Evolutionary conservation across 2,329 filamentous ascomycete species (phyloP).

Genomic region (Exutisphaerella laricina): DNA sequence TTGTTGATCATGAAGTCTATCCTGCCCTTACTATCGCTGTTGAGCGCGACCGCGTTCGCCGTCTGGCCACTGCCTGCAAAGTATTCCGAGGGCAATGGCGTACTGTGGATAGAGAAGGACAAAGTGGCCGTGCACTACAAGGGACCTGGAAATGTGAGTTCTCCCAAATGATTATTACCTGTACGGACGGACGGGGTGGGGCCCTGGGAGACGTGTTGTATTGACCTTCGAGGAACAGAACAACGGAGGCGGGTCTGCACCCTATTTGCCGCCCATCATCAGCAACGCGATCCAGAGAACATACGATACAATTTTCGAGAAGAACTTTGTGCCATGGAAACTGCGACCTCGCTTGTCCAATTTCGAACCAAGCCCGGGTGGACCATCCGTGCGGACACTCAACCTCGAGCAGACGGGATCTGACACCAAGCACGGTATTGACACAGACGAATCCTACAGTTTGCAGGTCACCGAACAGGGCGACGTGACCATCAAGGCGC

Average conservation of each 20-base stretch:
- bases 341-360: constrained; percentile 59
- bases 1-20: constrained; percentile 4
- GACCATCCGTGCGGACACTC: constrained; percentile 51
- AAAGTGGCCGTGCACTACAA: constrained; percentile 37
- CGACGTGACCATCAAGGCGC: constrained; percentile 57
- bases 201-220: no score
- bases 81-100: constrained; percentile 37
- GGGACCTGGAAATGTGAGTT: constrained; percentile 22
- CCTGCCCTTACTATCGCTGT: constrained; percentile 11
- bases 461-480: constrained; percentile 56
- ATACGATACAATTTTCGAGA: constrained; percentile 58
- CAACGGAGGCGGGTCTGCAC: background rate
- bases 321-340: constrained; percentile 73
- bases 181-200: constrained; percentile 7
- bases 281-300: constrained; percentile 49
- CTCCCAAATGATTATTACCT: constrained; percentile 5
- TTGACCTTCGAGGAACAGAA: constrained; percentile 11
- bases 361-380: constrained; percentile 54
- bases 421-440: constrained; percentile 51
- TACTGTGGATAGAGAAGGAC: constrained; percentile 36
- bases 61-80: constrained; percentile 42
- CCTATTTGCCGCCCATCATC: constrained; percentile 33
- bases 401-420: constrained; percentile 55
- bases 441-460: constrained; percentile 71
- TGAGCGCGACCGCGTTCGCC: constrained; percentile 29